Conservation (phyloP, 2,329 filamentous ascomycete genomes). For the Cladophialophora bantiana region DNA sequence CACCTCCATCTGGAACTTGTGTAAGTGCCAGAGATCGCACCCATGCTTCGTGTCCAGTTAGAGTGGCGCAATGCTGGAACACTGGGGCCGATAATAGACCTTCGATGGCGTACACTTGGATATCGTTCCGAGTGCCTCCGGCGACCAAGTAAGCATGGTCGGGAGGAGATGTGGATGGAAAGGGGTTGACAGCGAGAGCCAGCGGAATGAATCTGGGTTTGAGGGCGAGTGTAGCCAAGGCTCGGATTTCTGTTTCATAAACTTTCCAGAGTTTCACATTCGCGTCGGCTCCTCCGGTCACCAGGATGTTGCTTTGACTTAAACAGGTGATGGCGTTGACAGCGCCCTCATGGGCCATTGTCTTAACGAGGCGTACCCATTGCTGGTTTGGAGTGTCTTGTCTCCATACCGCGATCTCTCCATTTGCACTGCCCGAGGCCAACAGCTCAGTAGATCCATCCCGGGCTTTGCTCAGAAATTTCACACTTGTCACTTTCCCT, state of each 20-base stretch:
- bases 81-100: conserved; percentile 49
- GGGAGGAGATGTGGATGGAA: conserved; percentile 61
- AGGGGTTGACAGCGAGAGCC: conserved; percentile 70
- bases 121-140: conserved; percentile 81
- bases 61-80: conserved; percentile 76
- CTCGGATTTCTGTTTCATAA: conserved; percentile 49
- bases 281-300: conserved; percentile 69
- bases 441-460: conserved; percentile 63
- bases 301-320: conserved; percentile 57
- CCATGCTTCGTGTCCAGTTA: conserved; percentile 94
- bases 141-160: conserved; percentile 71
- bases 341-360: conserved; percentile 73
- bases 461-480: conserved; percentile 64
- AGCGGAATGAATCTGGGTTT: conserved; percentile 83
- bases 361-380: conserved; percentile 57
- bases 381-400: conserved; percentile 37
- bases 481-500: conserved; percentile 81
- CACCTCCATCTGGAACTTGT: conserved; percentile 69
- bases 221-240: conserved; percentile 74
- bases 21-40: conserved; percentile 84
- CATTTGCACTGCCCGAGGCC: conserved; percentile 82
- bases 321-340: conserved; percentile 69
- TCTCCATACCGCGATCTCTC: conserved; percentile 71
- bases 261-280: conserved; percentile 73
- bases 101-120: conserved; percentile 77